Percentiles rank a stretch among this genome's conserved stretches.
Conservation (phyloP, 768 basidiomycete species). For the Tricholoma sp. region DNA sequence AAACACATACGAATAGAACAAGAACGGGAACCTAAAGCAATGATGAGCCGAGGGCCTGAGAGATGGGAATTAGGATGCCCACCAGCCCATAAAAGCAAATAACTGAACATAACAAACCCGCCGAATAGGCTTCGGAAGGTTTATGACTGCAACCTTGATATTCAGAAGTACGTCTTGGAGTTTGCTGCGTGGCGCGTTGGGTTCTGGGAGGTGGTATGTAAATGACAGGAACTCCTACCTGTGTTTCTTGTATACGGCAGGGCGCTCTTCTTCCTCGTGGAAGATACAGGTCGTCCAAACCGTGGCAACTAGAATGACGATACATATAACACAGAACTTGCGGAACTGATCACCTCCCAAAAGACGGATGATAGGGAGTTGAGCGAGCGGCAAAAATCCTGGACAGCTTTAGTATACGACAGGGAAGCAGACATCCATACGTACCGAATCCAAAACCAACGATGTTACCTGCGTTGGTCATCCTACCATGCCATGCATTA, state of each 20-base stretch:
- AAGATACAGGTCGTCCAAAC: slow-evolving; percentile 87
- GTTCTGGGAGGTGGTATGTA: background rate
- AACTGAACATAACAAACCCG: slow-evolving; percentile 92
- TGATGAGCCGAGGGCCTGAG: slow-evolving; percentile 3
- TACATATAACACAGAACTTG: slow-evolving; percentile 88
- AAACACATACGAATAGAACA: slow-evolving; percentile 75
- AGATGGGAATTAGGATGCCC: slow-evolving; percentile 17
- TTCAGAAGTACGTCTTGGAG: slow-evolving; percentile 72
- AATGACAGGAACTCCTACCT: slow-evolving; percentile 25
- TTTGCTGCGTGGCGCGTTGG: slow-evolving; percentile 34
- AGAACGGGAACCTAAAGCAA: slow-evolving; percentile 77
- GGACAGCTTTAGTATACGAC: background rate
- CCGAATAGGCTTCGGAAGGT: slow-evolving; percentile 78
- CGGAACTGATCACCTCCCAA: slow-evolving; percentile 93
- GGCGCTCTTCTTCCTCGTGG: slow-evolving; percentile 74
- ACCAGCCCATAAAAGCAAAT: slow-evolving; percentile 98
- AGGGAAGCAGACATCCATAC: slow-evolving; percentile 12
- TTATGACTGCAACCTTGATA: slow-evolving; percentile 66
- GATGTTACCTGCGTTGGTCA: slow-evolving; percentile 97
- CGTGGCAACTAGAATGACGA: slow-evolving; percentile 70
- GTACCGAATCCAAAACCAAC: slow-evolving; percentile 88
- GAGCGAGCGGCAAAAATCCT: slow-evolving; percentile 87
- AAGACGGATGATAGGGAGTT: slow-evolving; percentile 69
- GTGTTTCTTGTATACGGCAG: slow-evolving; percentile 32
- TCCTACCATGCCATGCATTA: slow-evolving; percentile 97